Percentiles rank a stretch among this genome's conserved stretches.
These are phyloP conservation scores for Takashimella koratensis DNA, from an alignment of 1,284 basidiomycete species.

Conservation along the genomic window DNA sequence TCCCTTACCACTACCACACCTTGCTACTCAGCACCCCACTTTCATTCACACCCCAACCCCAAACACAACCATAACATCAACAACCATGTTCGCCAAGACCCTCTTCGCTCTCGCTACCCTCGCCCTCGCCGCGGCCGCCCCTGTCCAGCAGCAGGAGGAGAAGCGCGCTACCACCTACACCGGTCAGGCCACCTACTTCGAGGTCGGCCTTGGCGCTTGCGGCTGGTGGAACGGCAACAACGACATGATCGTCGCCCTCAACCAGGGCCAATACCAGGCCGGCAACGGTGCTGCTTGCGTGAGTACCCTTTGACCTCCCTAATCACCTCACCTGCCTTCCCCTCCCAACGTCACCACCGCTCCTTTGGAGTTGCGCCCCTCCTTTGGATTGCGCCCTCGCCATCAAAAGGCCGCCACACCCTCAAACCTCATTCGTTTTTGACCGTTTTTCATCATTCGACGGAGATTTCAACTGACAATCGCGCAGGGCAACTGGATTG, in stretches of 20 bases:
- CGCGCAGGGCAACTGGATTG: slow-evolving; percentile 58
- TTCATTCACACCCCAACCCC: slow-evolving; percentile 1
- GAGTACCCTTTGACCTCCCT: background rate
- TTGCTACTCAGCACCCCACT: background rate
- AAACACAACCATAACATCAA: slow-evolving; percentile 4
- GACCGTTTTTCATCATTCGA: too few relatives aligned
- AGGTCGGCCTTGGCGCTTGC: slow-evolving; percentile 40
- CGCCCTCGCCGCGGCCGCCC: slow-evolving; percentile 23
- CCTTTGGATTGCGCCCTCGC: too few relatives aligned
- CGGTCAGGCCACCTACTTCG: slow-evolving; percentile 38
- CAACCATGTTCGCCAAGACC: slow-evolving; percentile 20
- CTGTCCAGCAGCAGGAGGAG: slow-evolving; percentile 14
- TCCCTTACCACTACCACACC: background rate
- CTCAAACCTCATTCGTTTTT: too few relatives aligned
- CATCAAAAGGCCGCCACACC: too few relatives aligned
- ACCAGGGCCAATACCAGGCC: slow-evolving; percentile 26
- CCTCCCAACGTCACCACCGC: background rate
- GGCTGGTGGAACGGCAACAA: slow-evolving; percentile 31
- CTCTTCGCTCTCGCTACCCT: slow-evolving; percentile 22
- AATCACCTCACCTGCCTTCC: too few relatives aligned
- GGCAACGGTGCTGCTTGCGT: background rate
- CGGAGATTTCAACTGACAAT: too few relatives aligned
- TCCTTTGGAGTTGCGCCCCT: too few relatives aligned
- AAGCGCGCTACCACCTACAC: slow-evolving; percentile 5
- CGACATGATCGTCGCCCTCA: slow-evolving; percentile 41